Evolutionary conservation across 2,329 filamentous ascomycete species (phyloP), one percentile per base, ranked within the genome.

Genomic region (Colletotrichum sp.): DNA sequence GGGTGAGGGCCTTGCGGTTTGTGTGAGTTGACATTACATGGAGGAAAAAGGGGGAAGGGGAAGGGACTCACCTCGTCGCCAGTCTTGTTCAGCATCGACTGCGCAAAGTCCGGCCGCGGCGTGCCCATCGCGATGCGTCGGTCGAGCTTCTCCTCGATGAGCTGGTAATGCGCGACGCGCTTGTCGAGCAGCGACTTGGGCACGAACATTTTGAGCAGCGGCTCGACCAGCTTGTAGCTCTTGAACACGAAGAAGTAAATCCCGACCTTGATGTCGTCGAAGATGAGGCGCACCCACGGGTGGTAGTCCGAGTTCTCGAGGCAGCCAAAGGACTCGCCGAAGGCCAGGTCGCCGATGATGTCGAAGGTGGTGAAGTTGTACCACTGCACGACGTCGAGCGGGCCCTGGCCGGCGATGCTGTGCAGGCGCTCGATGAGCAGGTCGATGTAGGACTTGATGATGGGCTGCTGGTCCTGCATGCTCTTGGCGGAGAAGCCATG

Each of bases 401-500:
- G 43, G 3, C 76, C 76, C 3, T 58, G 18, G 3, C 36, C 55
- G 12, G 68, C 76, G 15, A 83, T 78, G 28, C 85, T 82, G 30
- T 78, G 80, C 64, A 89, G 77, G 43, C 81, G 82, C 18, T 79
- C 66, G 34, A 88, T 81, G 52, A 88, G 81, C 16, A 86, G 76
- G 60, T 84, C 80, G 30, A 86, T 82, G 77, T 88, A 87, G 1
- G 77, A 74, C 71, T 81, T 79, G 73, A 89, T 78, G 9, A 80
- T 64, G 5, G 78, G 74, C 70, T 82, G 78, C 70, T 83, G 81
- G 1, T 77, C 77, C 24, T 75, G 55, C 76, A 83, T 74, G 6
- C 77, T 71, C 66, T 78, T 77, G n/a, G 79, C 80, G 10, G 78
- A 78, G 67, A 83, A 83, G 16, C 77, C 79, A 26, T 78, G 78